Evolutionary conservation across 2,329 filamentous ascomycete genomes (phyloP).

Genomic region (Microcyclosporella mali): DNA sequence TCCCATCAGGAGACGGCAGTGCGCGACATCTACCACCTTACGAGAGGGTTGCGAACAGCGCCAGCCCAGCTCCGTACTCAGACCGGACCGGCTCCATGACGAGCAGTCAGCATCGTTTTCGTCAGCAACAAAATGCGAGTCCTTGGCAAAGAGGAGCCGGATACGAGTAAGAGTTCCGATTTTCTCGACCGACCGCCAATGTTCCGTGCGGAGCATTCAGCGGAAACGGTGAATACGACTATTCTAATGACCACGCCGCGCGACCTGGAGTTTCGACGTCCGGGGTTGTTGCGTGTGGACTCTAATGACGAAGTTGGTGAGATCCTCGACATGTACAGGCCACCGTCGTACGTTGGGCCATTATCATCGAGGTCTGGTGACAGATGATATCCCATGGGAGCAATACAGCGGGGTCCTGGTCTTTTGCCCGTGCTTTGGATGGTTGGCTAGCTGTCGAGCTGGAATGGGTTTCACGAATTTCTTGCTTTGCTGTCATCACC

Average conservation of each 20-base stretch:
- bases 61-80: too few species aligned
- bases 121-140: conserved; percentile 43
- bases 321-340: conserved; percentile 1
- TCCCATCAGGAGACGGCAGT: conserved; percentile 37
- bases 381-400: too few species aligned
- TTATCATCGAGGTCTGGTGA: too few species aligned
- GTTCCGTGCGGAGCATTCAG: conserved; percentile 13
- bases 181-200: conserved; percentile 6
- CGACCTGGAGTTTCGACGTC: background rate
- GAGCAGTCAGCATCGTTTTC: conserved; percentile 20
- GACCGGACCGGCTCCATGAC: conserved; percentile 24
- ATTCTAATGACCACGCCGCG: conserved; percentile 13
- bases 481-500: too few species aligned
- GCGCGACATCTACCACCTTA: conserved; percentile 36
- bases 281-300: background rate
- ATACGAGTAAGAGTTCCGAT: conserved; percentile 45
- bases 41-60: conserved; percentile 14
- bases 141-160: conserved; percentile 62
- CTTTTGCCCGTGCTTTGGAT: too few species aligned
- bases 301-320: background rate
- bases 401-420: too few species aligned
- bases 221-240: conserved; percentile 17
- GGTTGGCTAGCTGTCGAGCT: too few species aligned
- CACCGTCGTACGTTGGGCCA: background rate
- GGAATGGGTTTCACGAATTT: too few species aligned